Base-by-base conservation (phyloP, 2,329 filamentous ascomycete species). In the Verruconis gallopava region DNA sequence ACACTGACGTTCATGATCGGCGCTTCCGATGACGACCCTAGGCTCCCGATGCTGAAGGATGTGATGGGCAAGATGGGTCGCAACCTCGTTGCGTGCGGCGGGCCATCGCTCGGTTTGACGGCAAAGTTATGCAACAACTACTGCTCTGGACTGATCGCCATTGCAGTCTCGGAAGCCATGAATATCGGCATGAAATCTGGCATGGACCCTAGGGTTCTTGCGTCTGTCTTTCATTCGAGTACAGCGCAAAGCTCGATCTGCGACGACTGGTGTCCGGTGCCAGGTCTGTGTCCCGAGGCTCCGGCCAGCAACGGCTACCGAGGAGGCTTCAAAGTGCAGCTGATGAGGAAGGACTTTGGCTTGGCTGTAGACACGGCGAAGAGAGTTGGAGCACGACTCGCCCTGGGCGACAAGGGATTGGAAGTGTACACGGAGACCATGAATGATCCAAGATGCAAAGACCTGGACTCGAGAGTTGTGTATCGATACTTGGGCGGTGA, bases 111-210 rank as follows among this genome's bases (percentile, higher is more conserved):
- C 0, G 73, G 74, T 0, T 63, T 78, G 3, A 67, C 71, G 0
- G 72, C 73, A 0, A 78, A 77, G 54, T 56, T 77, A 4, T 73
- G 66, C 42, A 78, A 78, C 51, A 78, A 78, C 49, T 78, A 78
- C 53, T 63, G 70, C 38, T 73, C 68, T 0, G 72, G 71, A 1
- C 58, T 75, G 17, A 76, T 77, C 44, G 68, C 72, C 4, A 73
- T 78, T 41, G 73, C 72, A 0, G 66, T 62, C 34, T 64, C 69
- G 1, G 74, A 78, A 52, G 71, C 72, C 1, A 69, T 77, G 61
- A 68, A 75, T 45, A 72, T 78, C 54, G 73, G 72, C 1, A 77
- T 78, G 60, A 57, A 63, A 1, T 65, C 68, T 4, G 73, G 74
- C 0, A 58, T 78, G 42, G 70, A 76, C 46, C 70, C 73, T 0